These are phyloP conservation scores for Neurospora sp. DNA, from an alignment of 2,329 filamentous ascomycete genomes.

Conservation along the genomic window DNA sequence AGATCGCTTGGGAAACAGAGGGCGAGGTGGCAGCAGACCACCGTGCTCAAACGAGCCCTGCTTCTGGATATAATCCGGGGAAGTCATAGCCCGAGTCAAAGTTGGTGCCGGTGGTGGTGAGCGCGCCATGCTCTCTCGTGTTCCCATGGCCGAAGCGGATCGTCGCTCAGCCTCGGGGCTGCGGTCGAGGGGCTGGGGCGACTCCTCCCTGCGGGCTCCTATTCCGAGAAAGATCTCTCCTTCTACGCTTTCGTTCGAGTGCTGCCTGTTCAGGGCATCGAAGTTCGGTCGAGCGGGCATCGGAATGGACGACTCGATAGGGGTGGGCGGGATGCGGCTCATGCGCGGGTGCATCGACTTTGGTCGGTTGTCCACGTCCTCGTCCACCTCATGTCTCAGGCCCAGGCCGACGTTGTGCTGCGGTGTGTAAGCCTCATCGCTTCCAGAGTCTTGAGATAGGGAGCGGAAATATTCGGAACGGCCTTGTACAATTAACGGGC, in stretches of 20 bases:
- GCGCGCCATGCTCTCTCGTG: constrained; percentile 25
- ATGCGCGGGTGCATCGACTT: constrained; percentile 67
- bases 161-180: constrained; percentile 7
- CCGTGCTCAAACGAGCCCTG: constrained; percentile 40
- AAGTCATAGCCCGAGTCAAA: constrained; percentile 21
- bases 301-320: constrained; percentile 35
- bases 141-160: constrained; percentile 15
- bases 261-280: constrained; percentile 32
- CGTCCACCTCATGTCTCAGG: constrained; percentile 47
- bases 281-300: constrained; percentile 29
- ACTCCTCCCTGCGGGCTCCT: constrained; percentile 48
- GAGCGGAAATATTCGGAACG: constrained; percentile 76
- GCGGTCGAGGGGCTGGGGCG: constrained; percentile 42
- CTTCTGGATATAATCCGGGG: constrained; percentile 34
- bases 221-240: constrained; percentile 39
- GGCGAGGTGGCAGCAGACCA: constrained; percentile 40
- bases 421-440: constrained; percentile 33
- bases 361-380: constrained; percentile 48
- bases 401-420: constrained; percentile 34
- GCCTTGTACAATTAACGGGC: constrained; percentile 64
- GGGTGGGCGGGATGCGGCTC: constrained; percentile 49
- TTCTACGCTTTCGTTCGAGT: constrained; percentile 29
- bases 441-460: constrained; percentile 52
- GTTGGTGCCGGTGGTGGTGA: constrained; percentile 24
- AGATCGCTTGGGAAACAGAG: constrained; percentile 40